phyloP scores from a whole-genome alignment of 352 stramenopile genomes.

The Thraustochytrium striatum region DNA sequence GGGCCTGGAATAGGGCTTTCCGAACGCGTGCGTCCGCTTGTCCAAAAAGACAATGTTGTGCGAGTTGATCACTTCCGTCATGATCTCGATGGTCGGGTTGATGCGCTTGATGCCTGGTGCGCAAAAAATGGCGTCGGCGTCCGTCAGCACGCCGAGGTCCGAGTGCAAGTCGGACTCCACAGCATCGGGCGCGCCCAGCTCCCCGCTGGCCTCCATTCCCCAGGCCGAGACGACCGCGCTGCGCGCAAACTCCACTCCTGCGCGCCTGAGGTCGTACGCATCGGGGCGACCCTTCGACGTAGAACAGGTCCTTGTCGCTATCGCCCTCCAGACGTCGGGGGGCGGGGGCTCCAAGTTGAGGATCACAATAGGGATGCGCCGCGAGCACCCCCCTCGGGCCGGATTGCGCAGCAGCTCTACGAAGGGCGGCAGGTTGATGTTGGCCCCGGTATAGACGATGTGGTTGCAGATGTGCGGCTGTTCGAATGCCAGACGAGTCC shows the following conservation, averaged over 20 bases:
- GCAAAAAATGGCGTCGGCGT: slow-evolving; percentile 44
- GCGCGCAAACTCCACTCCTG: not conserved
- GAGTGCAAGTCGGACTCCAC: not conserved
- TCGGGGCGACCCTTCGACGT: slow-evolving; percentile 28
- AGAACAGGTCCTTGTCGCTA: not conserved
- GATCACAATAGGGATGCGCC: not conserved
- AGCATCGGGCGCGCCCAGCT: not conserved
- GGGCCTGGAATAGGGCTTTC: too few species aligned
- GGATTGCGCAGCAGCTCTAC: not conserved
- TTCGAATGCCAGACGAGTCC: not conserved
- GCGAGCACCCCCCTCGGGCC: not conserved
- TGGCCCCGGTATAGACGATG: slow-evolving; percentile 23
- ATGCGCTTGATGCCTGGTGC: slow-evolving; percentile 7
- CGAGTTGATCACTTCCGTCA: slow-evolving; percentile 27
- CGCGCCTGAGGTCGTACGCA: slow-evolving; percentile 20
- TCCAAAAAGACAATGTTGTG: slow-evolving; percentile 40
- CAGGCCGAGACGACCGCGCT: slow-evolving; percentile 8
- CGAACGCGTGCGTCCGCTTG: too few species aligned
- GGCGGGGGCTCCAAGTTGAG: not conserved
- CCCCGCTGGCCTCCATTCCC: not conserved
- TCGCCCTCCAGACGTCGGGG: not conserved
- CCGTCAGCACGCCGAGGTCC: not conserved
- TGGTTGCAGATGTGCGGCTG: not conserved
- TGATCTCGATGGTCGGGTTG: slow-evolving; percentile 38
- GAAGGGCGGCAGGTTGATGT: slow-evolving; percentile 1